phyloP scores from a whole-genome alignment of 1,139 yeast genomes.

The Kodamaea fungicola region DNA sequence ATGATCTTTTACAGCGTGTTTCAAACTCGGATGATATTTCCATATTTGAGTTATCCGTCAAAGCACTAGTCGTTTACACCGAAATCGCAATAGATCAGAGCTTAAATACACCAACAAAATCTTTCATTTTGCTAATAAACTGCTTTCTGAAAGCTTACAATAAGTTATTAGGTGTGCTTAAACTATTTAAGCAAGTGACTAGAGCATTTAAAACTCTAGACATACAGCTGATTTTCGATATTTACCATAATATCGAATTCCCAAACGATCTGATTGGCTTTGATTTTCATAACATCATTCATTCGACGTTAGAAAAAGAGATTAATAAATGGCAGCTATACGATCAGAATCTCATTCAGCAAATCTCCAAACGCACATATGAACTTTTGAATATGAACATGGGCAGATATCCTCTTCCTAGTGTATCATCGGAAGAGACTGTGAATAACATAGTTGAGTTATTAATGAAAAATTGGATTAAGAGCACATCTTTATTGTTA shows the following conservation, averaged over 20 bases:
- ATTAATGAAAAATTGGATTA: conserved; percentile 30
- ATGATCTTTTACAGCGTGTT: conserved; percentile 22
- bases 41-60: conserved; percentile 23
- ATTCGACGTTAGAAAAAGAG: background rate
- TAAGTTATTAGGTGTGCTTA: conserved; percentile 5
- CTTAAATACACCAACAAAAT: conserved; percentile 19
- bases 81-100: conserved; percentile 17
- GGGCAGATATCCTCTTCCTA: conserved; percentile 36
- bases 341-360: background rate
- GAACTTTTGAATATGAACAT: conserved; percentile 15
- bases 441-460: conserved; percentile 25
- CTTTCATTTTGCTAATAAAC: conserved; percentile 15
- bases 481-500: conserved; percentile 14
- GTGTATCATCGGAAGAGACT: conserved; percentile 20
- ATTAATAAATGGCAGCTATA: background rate
- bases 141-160: conserved; percentile 1
- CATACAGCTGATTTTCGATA: conserved; percentile 5
- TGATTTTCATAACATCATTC: conserved; percentile 1
- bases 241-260: background rate
- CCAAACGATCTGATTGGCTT: background rate
- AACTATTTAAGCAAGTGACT: background rate
- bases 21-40: conserved; percentile 22
- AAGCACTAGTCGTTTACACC: conserved; percentile 20
- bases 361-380: background rate
- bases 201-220: background rate